These are phyloP conservation scores for Neltuma alba DNA, from an alignment of 306 rosid genomes.

Conservation along the genomic window DNA sequence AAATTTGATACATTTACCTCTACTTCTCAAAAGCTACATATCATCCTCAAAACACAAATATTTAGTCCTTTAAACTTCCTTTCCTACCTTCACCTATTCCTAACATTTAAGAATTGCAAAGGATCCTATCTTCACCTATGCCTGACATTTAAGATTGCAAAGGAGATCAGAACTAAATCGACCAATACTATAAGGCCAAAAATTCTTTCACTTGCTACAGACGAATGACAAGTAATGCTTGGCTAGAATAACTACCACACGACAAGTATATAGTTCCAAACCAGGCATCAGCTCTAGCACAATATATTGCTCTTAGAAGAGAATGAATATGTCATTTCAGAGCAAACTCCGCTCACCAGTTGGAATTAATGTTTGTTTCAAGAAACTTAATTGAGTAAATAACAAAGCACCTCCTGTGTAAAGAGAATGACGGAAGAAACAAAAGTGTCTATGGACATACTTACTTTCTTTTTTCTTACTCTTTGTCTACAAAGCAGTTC, in stretches of 20 bases:
- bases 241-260: background rate
- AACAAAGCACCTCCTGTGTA: background rate
- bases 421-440: background rate
- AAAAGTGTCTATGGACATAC: background rate
- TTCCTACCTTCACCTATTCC: background rate
- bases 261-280: background rate
- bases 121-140: background rate
- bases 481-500: background rate
- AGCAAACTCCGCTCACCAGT: background rate
- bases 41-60: constrained; percentile 10
- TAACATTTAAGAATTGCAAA: constrained; percentile 1
- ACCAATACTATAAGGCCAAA: background rate
- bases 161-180: background rate
- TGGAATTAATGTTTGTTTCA: background rate
- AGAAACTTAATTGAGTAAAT: background rate
- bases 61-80: constrained; percentile 7
- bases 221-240: background rate
- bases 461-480: background rate
- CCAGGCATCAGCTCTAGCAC: background rate
- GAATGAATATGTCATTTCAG: background rate
- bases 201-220: background rate
- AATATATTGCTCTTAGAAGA: background rate
- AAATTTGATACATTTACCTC: background rate
- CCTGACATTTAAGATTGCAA: constrained; percentile 1
- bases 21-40: background rate